phyloP scores from a whole-genome alignment of 2,329 filamentous ascomycete species.

The Hypomyces rosellus region DNA sequence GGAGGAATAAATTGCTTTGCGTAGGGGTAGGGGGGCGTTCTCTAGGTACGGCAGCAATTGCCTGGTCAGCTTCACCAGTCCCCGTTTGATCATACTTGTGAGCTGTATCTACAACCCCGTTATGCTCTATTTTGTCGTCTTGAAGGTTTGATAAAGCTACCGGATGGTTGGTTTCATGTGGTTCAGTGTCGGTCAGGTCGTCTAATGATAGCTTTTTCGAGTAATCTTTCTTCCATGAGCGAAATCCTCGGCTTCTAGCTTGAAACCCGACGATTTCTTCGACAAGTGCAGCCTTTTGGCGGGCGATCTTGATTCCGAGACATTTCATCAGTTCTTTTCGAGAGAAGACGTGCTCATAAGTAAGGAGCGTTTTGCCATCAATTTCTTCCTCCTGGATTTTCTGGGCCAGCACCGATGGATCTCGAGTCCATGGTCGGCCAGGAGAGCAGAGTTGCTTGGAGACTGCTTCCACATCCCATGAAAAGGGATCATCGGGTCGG shows the following conservation, averaged over 20 bases:
- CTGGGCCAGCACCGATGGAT: constrained; percentile 45
- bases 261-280: constrained; percentile 53
- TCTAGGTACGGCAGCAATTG: too few species aligned
- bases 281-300: constrained; percentile 52
- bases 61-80: too few species aligned
- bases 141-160: too few species aligned
- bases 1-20: too few species aligned
- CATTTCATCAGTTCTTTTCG: constrained; percentile 45
- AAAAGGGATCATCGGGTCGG: constrained; percentile 56
- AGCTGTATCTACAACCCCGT: too few species aligned
- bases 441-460: constrained; percentile 57
- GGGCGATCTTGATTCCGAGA: constrained; percentile 51
- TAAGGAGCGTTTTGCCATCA: constrained; percentile 59
- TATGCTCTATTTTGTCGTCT: too few species aligned
- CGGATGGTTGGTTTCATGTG: too few species aligned
- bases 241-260: constrained; percentile 44
- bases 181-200: too few species aligned
- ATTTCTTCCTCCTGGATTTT: constrained; percentile 56
- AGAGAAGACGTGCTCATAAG: constrained; percentile 43
- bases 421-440: constrained; percentile 42
- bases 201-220: too few species aligned
- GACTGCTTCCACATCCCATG: constrained; percentile 65
- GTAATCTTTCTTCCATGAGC: constrained; percentile 20
- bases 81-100: too few species aligned
- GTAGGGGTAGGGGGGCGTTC: too few species aligned